Conservation (phyloP, 1,284 basidiomycete genomes). For the Apiotrichum siamense region DNA sequence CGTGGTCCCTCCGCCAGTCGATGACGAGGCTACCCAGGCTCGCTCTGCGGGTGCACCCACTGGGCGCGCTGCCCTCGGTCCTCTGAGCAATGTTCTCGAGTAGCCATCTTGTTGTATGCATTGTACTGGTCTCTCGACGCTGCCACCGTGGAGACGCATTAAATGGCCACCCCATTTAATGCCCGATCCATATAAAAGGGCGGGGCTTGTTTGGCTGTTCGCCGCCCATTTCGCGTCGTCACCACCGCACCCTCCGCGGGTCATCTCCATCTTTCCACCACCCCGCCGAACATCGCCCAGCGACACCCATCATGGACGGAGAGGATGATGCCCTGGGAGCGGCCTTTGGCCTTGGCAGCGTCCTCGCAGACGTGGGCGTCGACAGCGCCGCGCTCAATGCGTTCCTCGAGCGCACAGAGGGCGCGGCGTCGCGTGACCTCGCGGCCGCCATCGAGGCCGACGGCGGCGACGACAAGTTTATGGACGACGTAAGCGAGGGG, state of each 20-base stretch:
- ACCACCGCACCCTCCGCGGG: too few relatives aligned
- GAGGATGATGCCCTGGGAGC: slow-evolving; percentile 31
- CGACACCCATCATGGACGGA: slow-evolving; percentile 14
- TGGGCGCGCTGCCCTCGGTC: too few relatives aligned
- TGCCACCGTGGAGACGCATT: too few relatives aligned
- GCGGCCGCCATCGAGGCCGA: slow-evolving; percentile 25
- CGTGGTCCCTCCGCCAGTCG: background rate
- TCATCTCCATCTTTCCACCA: background rate
- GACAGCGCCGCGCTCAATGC: slow-evolving; percentile 29
- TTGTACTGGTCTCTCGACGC: too few relatives aligned
- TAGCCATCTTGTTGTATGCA: too few relatives aligned
- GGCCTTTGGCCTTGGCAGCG: slow-evolving; percentile 30
- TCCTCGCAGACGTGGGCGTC: slow-evolving; percentile 35
- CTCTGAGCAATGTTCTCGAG: too few relatives aligned
- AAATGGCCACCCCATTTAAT: too few relatives aligned
- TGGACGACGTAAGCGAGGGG: slow-evolving; percentile 45
- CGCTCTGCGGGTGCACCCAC: too few relatives aligned
- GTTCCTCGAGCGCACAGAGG: slow-evolving; percentile 22
- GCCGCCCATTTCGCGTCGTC: background rate
- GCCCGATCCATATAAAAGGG: too few relatives aligned
- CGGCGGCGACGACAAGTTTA: slow-evolving; percentile 44
- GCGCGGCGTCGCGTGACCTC: slow-evolving; percentile 25
- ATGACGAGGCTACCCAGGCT: too few relatives aligned
- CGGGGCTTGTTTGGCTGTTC: too few relatives aligned
- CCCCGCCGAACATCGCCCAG: background rate